These are phyloP conservation scores for Panaeolus papilionaceus DNA, from an alignment of 768 basidiomycete species.

Conservation along the genomic window DNA sequence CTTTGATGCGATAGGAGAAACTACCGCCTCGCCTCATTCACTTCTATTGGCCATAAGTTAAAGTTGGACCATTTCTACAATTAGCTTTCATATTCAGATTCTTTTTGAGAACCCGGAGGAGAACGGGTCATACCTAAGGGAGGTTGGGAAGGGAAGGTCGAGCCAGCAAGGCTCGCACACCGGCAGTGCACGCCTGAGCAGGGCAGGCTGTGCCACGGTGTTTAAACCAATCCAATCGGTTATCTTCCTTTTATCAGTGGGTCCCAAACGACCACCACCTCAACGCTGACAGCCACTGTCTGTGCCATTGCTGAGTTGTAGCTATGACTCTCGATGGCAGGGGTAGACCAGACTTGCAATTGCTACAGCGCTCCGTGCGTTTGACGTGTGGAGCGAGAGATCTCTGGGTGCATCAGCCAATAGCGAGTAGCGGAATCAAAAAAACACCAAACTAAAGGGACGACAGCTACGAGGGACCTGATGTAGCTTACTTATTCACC, in stretches of 20 bases:
- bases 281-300: not conserved
- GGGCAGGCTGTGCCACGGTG: slow-evolving; percentile 1
- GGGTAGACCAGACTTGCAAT: slow-evolving; percentile 3
- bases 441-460: not conserved
- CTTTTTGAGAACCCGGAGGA: not conserved
- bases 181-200: not conserved
- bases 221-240: not conserved
- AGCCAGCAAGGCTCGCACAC: no score
- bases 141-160: no score
- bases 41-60: no score
- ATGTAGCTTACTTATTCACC: not conserved
- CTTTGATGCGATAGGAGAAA: slow-evolving; percentile 2
- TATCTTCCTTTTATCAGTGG: not conserved
- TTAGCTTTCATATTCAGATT: no score
- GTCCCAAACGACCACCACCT: not conserved
- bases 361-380: slow-evolving; percentile 1
- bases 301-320: not conserved
- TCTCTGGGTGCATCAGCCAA: not conserved
- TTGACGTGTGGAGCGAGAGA: not conserved
- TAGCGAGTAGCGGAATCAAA: slow-evolving; percentile 5
- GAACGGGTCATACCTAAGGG: not conserved
- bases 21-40: not conserved
- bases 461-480: not conserved
- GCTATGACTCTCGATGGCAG: not conserved
- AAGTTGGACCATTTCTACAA: no score